Evolutionary conservation across 176 grass and related monocot species (phyloP).

Genomic region (Triticum turgidum): DNA sequence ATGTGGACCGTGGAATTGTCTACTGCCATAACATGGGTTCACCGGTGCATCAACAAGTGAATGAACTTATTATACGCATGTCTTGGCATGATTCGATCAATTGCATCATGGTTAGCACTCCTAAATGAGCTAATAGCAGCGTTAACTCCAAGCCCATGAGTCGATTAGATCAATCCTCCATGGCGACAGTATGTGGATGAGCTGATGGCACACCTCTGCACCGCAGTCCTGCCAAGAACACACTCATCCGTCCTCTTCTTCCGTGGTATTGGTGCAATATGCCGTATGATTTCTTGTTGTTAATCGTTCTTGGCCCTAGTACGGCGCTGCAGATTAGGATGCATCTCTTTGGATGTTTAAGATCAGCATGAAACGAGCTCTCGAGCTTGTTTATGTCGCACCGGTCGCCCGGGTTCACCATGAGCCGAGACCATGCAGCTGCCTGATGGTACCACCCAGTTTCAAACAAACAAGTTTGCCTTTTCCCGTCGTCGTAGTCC

Average conservation of each 20-base stretch:
- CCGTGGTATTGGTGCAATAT: neutral
- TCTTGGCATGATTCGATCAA: too few species aligned
- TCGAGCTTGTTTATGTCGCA: neutral
- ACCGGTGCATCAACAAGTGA: neutral
- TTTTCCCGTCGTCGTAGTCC: neutral
- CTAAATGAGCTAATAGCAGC: neutral
- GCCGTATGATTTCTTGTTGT: too few species aligned
- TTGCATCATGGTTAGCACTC: too few species aligned
- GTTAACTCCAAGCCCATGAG: neutral
- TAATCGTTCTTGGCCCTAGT: neutral
- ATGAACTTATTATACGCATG: too few species aligned
- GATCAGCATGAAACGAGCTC: neutral
- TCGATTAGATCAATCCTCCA: neutral
- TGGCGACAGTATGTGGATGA: neutral
- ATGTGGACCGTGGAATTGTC: conserved; percentile 1
- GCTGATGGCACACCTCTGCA: conserved; percentile 21
- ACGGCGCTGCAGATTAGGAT: neutral
- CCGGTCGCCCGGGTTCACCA: conserved; percentile 14
- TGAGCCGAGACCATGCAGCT: conserved; percentile 37
- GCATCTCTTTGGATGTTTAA: neutral
- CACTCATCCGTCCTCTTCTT: too few species aligned
- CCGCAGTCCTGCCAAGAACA: neutral
- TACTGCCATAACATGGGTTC: neutral
- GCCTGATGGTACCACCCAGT: neutral
- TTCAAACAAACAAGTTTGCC: neutral